Percentiles rank a stretch among this genome's conserved stretches.
These are phyloP conservation scores for Phytopythium vexans DNA, from an alignment of 352 stramenopile genomes.

Conservation along the genomic window DNA sequence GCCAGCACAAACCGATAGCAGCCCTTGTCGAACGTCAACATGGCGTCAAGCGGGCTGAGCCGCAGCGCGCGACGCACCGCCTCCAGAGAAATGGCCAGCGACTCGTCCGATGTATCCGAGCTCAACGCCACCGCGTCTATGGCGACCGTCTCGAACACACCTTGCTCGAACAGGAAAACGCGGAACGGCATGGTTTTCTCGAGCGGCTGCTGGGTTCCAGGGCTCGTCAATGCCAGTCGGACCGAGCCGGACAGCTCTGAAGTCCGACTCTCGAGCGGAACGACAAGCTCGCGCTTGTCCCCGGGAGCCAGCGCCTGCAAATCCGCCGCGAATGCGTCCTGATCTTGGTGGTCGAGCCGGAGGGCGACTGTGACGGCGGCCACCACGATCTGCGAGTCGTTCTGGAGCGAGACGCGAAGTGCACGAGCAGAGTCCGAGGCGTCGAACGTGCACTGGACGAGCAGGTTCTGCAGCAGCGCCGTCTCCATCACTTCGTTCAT, in stretches of 20 bases:
- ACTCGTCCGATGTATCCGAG: conserved; percentile 14
- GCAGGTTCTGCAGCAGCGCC: conserved; percentile 66
- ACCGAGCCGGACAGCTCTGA: conserved; percentile 21
- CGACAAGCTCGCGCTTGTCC: conserved; percentile 20
- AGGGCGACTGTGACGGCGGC: conserved; percentile 23
- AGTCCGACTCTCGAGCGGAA: conserved; percentile 16
- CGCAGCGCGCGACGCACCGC: conserved; percentile 43
- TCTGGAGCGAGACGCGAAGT: conserved; percentile 37
- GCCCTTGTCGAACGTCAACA: conserved; percentile 38
- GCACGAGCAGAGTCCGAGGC: conserved; percentile 1
- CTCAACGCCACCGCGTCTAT: conserved; percentile 13
- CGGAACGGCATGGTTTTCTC: conserved; percentile 40
- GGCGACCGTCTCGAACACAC: conserved; percentile 25
- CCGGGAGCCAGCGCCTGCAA: conserved; percentile 22
- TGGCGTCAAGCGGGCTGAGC: conserved; percentile 52
- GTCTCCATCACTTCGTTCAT: conserved; percentile 85
- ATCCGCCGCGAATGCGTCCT: conserved; percentile 12
- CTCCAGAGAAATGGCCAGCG: conserved; percentile 25
- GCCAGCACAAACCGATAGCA: conserved; percentile 37
- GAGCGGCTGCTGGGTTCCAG: conserved; percentile 56
- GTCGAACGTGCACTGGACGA: conserved; percentile 23
- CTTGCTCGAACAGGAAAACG: conserved; percentile 41
- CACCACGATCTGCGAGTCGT: conserved; percentile 60
- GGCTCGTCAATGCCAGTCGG: conserved; percentile 43
- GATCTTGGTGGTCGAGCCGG: conserved; percentile 5